Conservation (phyloP, 352 stramenopile species). For the Globisporangium viniferum region DNA sequence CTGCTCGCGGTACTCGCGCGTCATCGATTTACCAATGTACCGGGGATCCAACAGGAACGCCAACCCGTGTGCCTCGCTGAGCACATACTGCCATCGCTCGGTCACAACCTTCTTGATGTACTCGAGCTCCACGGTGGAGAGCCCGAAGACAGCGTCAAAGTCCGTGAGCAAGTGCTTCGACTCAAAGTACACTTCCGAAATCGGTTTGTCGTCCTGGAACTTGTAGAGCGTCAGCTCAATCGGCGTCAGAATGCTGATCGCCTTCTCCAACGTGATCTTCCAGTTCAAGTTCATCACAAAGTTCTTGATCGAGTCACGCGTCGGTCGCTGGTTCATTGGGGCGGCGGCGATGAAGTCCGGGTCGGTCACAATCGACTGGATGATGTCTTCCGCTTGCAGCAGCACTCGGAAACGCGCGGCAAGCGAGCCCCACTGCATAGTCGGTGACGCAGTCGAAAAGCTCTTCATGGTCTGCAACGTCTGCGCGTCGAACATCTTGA, state of each 20-base stretch:
- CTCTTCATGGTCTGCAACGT: conserved; percentile 75
- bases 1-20: conserved; percentile 74
- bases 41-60: conserved; percentile 73
- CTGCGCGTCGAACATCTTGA: conserved; percentile 73
- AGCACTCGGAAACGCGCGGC: conserved; percentile 66
- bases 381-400: conserved; percentile 59
- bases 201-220: conserved; percentile 78
- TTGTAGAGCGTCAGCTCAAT: conserved; percentile 84
- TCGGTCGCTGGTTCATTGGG: conserved; percentile 46
- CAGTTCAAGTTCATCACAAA: conserved; percentile 73
- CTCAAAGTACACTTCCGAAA: conserved; percentile 84
- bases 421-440: conserved; percentile 68
- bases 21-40: conserved; percentile 84
- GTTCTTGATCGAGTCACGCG: conserved; percentile 64
- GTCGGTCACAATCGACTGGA: conserved; percentile 74
- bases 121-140: conserved; percentile 64
- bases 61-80: conserved; percentile 70
- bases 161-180: conserved; percentile 74
- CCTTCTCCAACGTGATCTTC: conserved; percentile 80
- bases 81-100: conserved; percentile 68
- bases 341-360: conserved; percentile 48
- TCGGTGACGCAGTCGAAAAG: conserved; percentile 60
- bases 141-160: conserved; percentile 71
- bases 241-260: conserved; percentile 70
- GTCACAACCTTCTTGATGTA: conserved; percentile 85